Conservation (phyloP, 495 filamentous ascomycete species). For the Lasiosphaeria hispida region DNA sequence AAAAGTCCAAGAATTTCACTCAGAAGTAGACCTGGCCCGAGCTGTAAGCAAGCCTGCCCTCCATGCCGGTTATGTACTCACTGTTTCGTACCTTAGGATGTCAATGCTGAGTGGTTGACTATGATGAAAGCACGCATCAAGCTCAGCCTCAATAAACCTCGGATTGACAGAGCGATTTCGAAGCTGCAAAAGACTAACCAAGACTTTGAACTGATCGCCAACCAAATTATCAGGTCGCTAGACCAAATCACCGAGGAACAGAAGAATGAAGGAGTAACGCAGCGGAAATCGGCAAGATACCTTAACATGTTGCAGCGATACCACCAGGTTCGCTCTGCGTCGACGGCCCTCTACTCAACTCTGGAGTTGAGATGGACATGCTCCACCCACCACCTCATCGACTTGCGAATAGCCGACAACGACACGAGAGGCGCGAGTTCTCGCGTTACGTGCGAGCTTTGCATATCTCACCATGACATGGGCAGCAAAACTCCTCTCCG, state of each 20-base stretch:
- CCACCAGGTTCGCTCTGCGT: not conserved
- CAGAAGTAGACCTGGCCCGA: not conserved
- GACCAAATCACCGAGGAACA: no score
- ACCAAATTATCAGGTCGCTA: not conserved
- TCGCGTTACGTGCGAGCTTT: not conserved
- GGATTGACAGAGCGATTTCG: conserved; percentile 1
- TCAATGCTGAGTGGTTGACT: not conserved
- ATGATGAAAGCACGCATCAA: conserved; percentile 5
- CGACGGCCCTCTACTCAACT: no score
- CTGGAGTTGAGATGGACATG: no score
- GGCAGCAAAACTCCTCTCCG: not conserved
- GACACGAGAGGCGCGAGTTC: not conserved
- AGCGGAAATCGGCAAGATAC: not conserved
- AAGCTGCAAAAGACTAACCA: conserved; percentile 2
- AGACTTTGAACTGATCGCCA: conserved; percentile 1
- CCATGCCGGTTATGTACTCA: not conserved
- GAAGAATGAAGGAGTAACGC: not conserved
- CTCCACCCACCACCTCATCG: no score
- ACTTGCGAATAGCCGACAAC: no score
- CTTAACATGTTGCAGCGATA: conserved; percentile 1
- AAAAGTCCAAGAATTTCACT: not conserved
- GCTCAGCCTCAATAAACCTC: conserved; percentile 1
- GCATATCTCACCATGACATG: not conserved
- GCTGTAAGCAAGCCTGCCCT: not conserved
- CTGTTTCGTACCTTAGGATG: no score